A percentile compares a stretch with the other conserved stretches of the same genome.
phyloP scores from a whole-genome alignment of 2,329 filamentous ascomycete species.

The Lojkania enalia region DNA sequence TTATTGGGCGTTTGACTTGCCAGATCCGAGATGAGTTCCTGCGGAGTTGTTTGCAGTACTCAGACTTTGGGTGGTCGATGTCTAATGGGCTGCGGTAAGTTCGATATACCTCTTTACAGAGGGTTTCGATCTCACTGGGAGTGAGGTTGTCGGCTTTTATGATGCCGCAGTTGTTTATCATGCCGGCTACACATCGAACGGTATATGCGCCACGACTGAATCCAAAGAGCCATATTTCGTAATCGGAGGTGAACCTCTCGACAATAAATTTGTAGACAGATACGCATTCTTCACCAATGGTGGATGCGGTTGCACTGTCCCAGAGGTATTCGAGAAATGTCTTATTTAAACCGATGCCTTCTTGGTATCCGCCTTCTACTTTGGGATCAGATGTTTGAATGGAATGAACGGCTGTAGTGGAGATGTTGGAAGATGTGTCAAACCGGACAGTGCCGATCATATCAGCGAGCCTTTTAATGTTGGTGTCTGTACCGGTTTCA shows the following conservation, averaged over 20 bases:
- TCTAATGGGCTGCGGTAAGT: slow-evolving; percentile 35
- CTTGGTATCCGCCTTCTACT: slow-evolving; percentile 42
- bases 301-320: slow-evolving; percentile 41
- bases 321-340: slow-evolving; percentile 43
- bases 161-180: slow-evolving; percentile 50
- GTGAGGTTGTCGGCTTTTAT: slow-evolving; percentile 27
- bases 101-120: slow-evolving; percentile 39
- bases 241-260: slow-evolving; percentile 35
- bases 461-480: slow-evolving; percentile 37
- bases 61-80: slow-evolving; percentile 32
- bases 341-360: slow-evolving; percentile 40
- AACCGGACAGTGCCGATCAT: slow-evolving; percentile 35
- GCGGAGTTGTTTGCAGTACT: slow-evolving; percentile 24
- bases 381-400: slow-evolving; percentile 19
- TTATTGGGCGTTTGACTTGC: slow-evolving; percentile 35
- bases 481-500: slow-evolving; percentile 39
- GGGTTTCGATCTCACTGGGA: slow-evolving; percentile 20
- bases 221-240: slow-evolving; percentile 52
- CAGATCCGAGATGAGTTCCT: slow-evolving; percentile 25
- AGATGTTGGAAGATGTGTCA: background rate
- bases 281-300: slow-evolving; percentile 41
- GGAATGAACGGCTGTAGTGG: slow-evolving; percentile 24
- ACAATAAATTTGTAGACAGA: slow-evolving; percentile 43
- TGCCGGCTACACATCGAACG: slow-evolving; percentile 48
- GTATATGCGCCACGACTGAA: slow-evolving; percentile 54